Evolutionary conservation across 1,284 basidiomycete species (phyloP).

Genomic region (Spongispora temasekensis): DNA sequence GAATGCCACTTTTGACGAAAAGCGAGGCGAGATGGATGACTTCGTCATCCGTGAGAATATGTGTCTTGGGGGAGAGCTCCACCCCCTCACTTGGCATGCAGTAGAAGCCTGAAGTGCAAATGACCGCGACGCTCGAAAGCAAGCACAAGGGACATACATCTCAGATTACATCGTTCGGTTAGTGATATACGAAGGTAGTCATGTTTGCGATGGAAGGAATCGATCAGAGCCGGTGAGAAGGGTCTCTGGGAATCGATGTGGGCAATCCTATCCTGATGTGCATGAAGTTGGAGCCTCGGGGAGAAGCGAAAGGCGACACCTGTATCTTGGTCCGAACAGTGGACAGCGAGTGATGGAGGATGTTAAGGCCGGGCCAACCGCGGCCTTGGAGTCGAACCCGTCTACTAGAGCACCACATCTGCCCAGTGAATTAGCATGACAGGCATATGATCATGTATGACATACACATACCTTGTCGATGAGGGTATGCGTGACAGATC

Average conservation of each 20-base stretch:
- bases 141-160: conserved; percentile 54
- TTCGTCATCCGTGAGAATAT: conserved; percentile 78
- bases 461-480: no score
- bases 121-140: neutral
- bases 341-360: conserved; percentile 22
- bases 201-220: conserved; percentile 70
- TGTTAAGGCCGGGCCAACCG: no score
- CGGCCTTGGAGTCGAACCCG: no score
- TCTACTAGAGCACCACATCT: no score
- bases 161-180: conserved; percentile 85
- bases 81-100: conserved; percentile 89
- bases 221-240: conserved; percentile 58
- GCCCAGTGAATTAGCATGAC: no score
- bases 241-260: conserved; percentile 49
- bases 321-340: conserved; percentile 20
- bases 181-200: conserved; percentile 86
- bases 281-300: neutral
- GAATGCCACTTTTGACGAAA: conserved; percentile 83
- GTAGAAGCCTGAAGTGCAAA: conserved; percentile 65
- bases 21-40: conserved; percentile 72
- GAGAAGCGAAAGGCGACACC: conserved; percentile 3
- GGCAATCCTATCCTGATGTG: conserved; percentile 45
- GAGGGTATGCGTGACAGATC: conserved; percentile 5
- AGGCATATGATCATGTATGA: no score
- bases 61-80: conserved; percentile 67